Evolutionary conservation across 2,329 filamentous ascomycete genomes (phyloP), one percentile per base, ranked within the genome.

Genomic region (Polychaeton citri): DNA sequence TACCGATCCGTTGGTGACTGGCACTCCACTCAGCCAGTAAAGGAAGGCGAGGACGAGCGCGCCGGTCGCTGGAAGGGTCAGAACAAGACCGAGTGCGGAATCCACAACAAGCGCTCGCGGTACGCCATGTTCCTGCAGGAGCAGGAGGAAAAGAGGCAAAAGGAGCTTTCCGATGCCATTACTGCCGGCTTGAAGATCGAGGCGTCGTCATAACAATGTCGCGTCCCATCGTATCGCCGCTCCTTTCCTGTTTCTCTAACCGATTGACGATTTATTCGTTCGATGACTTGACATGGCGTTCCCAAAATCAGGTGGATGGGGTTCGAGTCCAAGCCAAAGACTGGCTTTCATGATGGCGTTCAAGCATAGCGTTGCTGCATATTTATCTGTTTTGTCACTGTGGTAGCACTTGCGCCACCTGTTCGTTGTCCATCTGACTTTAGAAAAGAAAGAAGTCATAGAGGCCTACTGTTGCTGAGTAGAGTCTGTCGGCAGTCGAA

Each of bases 1-100:
- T 98, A 98, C 72, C 95, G 96, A 72, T 94, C 85, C 46, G 72
- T 98, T 43, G 90, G 90, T 43, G 90, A 98, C 69, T 96, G 87
- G 84, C 90, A 98, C 71, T 94, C 86, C 34, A 98, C 90, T 3
- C 80, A 68, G 45, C 87, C 90, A 9, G 86, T 96, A 42, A 76
- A 71, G 44, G 85, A 88, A 40, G 83, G 83, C 46, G 90, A 98
- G 64, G 90, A 96, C 53, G 90, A 98, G 74, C 80, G 90, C 35
- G 81, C 90, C 6, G 90, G 90, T 39, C 79, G 90, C 48, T 98
- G 90, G 90, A 95, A 94, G 72, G 90, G 90, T 43, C 81, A 86
- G 61, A 66, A 72, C 53, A 98, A 98, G 79, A 92, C 86, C 12
- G 90, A 98, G 68, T 98, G 90, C 60, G 90, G 90, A 33, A 96